Percentiles rank a stretch among this genome's conserved stretches.
Conservation (phyloP, 768 basidiomycete genomes). For the Boletus tylopilopsis region DNA sequence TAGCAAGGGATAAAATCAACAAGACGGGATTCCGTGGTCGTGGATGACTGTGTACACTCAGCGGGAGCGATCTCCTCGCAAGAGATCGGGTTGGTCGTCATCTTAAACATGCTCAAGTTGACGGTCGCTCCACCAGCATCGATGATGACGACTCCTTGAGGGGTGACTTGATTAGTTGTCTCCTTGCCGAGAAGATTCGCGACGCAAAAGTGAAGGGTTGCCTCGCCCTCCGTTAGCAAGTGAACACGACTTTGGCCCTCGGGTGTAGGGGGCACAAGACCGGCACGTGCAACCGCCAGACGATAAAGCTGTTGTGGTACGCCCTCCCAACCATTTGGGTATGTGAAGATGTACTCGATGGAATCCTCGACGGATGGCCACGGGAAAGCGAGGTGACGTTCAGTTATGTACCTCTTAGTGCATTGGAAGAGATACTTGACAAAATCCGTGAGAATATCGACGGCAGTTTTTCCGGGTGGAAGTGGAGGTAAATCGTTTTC, state of each 20-base stretch:
- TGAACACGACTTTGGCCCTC: conserved; percentile 40
- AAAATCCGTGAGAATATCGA: conserved; percentile 43
- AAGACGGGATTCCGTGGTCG: background rate
- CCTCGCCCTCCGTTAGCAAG: conserved; percentile 60
- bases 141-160: conserved; percentile 38
- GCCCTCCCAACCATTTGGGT: conserved; percentile 65
- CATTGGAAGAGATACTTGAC: conserved; percentile 42
- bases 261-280: conserved; percentile 40
- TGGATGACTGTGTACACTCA: conserved; percentile 22
- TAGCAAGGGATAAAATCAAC: conserved; percentile 9
- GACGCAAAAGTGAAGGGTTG: conserved; percentile 54
- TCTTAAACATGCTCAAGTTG: conserved; percentile 38
- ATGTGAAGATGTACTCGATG: conserved; percentile 50
- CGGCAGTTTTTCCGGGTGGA: conserved; percentile 35
- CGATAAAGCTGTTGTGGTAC: conserved; percentile 46
- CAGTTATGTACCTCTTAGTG: conserved; percentile 40
- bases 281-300: conserved; percentile 48
- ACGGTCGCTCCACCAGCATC: conserved; percentile 46
- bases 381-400: conserved; percentile 39
- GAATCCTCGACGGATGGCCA: conserved; percentile 40
- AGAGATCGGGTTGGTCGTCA: conserved; percentile 31
- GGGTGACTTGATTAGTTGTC: conserved; percentile 9
- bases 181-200: conserved; percentile 25
- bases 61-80: conserved; percentile 35
- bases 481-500: conserved; percentile 35